Base-by-base conservation (phyloP, 1,284 basidiomycete genomes). In the Fomitopsis betulina region DNA sequence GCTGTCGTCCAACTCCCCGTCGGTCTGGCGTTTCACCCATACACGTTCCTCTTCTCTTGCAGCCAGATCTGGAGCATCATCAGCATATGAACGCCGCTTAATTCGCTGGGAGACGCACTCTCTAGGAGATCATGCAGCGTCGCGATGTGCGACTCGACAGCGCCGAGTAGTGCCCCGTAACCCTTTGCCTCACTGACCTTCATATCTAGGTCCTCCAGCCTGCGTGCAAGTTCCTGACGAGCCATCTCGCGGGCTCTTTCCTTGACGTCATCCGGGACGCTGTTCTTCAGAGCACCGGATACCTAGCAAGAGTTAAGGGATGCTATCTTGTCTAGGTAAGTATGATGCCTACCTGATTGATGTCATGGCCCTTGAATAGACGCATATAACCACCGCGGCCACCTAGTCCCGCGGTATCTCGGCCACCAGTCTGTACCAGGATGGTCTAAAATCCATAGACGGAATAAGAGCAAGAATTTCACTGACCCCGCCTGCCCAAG, bases 21-120 rank as follows among this genome's bases (percentile, higher is more conserved):
- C 85, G 0, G 82, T 86, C 68, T 86, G 85, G 4, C 85, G 79
- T 66, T 86, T 87, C 19, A 87, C 74, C 85, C 84, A 87, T 3
- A 87, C 78, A 8, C 84, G 79, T 62, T 86, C 85, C 64, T 87
- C 85, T 63, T 87, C 85, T 59, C 81, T 85, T 0, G 84, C 83
- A 10, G 83, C 76, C 21, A 87, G 77, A 66, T 86, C 85, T 86
- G 63, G 39, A 10, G 38, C 15, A 32, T 23, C n/a, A 35, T 13
- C 27, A 55, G 43, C 4, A 51, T 37, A 38, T n/a, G 3, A 52
- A 42, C 10, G n/a, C 17, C 27, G 50, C 5, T 2, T 58, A 47
- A 56, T 10, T 15, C 30, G n/a, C 13, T 35, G 42, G 53, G 43
- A 27, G 0, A 64, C 80, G 58, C 55, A 86, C 84, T 79, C 69